A percentile compares a stretch with the other conserved stretches of the same genome.
phyloP scores from a whole-genome alignment of 225 moss, liverwort and hornwort species.

The Antitrichia curtipendula region DNA sequence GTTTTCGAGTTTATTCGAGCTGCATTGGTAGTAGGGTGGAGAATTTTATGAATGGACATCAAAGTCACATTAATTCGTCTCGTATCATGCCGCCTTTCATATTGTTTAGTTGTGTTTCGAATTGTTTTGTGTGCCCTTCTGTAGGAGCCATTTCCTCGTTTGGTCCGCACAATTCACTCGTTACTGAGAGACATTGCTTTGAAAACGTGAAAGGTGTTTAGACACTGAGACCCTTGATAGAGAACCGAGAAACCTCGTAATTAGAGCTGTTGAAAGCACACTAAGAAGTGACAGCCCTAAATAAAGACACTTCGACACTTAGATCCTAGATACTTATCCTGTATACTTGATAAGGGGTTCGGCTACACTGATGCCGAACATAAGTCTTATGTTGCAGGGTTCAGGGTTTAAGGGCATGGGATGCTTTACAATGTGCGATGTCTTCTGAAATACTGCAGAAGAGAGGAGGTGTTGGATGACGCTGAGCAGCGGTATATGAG shows the following conservation, averaged over 20 bases:
- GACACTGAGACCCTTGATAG: not conserved
- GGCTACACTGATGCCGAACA: not conserved
- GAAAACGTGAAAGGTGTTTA: not conserved
- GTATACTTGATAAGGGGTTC: not conserved
- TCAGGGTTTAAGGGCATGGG: slow-evolving; percentile 1
- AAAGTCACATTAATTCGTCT: not conserved
- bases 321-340: not conserved
- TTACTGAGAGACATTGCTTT: not conserved
- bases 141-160: not conserved
- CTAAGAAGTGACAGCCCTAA: not conserved
- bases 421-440: slow-evolving; percentile 3
- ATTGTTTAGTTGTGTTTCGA: not conserved
- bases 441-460: slow-evolving; percentile 18
- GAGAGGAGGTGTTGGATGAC: slow-evolving; percentile 48
- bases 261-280: not conserved
- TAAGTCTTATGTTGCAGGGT: slow-evolving; percentile 6
- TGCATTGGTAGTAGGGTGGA: not conserved
- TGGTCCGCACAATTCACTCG: not conserved
- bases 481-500: slow-evolving; percentile 36
- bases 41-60: not conserved
- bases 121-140: not conserved
- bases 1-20: not conserved
- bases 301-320: not conserved
- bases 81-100: not conserved
- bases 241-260: not conserved